These are phyloP conservation scores for Thalassiosira exigua DNA, from an alignment of 352 stramenopile species.

Conservation along the genomic window DNA sequence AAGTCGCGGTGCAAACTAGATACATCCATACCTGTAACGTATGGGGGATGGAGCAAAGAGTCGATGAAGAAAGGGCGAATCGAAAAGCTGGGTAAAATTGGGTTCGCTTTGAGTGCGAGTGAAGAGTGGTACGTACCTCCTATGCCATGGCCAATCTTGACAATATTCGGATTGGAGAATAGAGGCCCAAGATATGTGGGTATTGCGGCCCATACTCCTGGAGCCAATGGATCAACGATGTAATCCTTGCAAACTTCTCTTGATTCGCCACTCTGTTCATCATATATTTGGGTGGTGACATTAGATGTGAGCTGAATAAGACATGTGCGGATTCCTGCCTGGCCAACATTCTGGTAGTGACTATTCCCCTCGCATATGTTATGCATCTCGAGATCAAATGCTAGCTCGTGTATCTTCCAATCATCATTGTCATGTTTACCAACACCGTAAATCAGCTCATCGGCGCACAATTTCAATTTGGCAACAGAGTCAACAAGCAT, in stretches of 20 bases:
- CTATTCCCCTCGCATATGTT: slow-evolving; percentile 46
- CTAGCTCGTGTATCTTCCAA: slow-evolving; percentile 59
- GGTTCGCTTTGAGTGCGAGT: too few relatives aligned
- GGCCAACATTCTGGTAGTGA: slow-evolving; percentile 50
- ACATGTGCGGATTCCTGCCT: slow-evolving; percentile 65
- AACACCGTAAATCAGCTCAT: slow-evolving; percentile 58
- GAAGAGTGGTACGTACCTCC: too few relatives aligned
- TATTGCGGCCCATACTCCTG: slow-evolving; percentile 77
- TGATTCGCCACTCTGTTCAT: too few relatives aligned
- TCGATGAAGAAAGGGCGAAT: too few relatives aligned
- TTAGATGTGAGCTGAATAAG: slow-evolving; percentile 78
- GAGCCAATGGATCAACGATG: slow-evolving; percentile 80
- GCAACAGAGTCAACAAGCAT: slow-evolving; percentile 69
- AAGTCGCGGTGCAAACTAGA: slow-evolving; percentile 82
- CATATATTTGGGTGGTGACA: too few relatives aligned
- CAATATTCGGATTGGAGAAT: slow-evolving; percentile 78
- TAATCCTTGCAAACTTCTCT: too few relatives aligned
- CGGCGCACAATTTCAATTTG: slow-evolving; percentile 71
- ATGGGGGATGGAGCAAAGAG: too few relatives aligned
- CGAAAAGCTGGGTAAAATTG: too few relatives aligned
- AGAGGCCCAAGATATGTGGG: slow-evolving; percentile 51
- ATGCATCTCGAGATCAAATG: slow-evolving; percentile 83
- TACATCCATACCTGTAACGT: too few relatives aligned
- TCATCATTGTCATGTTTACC: slow-evolving; percentile 1
- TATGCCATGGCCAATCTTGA: slow-evolving; percentile 85